These are phyloP conservation scores for Vaccinium macrocarpon DNA, from an alignment of 148 eudicot genomes.

Conservation along the genomic window DNA sequence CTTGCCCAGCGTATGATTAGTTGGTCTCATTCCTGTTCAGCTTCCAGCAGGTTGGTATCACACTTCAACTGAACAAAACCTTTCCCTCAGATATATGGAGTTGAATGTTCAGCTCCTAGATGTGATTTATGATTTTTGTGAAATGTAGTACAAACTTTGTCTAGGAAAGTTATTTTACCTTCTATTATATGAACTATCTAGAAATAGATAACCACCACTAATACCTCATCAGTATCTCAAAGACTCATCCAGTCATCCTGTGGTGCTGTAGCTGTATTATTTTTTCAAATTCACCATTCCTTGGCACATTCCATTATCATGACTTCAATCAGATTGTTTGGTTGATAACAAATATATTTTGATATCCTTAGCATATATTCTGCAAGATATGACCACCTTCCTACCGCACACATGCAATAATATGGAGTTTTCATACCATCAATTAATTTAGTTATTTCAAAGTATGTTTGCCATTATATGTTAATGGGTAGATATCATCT, in stretches of 20 bases:
- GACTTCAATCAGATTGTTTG: background rate
- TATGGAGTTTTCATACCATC: background rate
- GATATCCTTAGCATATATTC: background rate
- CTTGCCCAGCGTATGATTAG: conserved; percentile 84
- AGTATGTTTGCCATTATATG: background rate
- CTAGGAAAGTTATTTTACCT: background rate
- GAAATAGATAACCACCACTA: background rate
- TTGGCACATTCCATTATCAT: background rate
- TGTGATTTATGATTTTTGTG: background rate
- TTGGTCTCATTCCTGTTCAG: conserved; percentile 67
- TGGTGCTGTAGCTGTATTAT: background rate
- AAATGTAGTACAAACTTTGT: background rate
- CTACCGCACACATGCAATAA: background rate
- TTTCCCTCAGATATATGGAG: background rate
- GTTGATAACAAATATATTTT: background rate
- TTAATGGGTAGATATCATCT: background rate
- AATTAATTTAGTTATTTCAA: background rate
- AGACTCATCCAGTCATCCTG: background rate
- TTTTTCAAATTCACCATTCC: background rate
- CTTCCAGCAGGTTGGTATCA: conserved; percentile 90
- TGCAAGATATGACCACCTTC: background rate
- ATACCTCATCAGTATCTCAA: conserved; percentile 3
- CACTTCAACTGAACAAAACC: background rate
- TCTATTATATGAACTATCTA: background rate
- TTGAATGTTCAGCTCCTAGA: background rate